phyloP scores from a whole-genome alignment of 805 yeast species.

The Hemisphaericaspora nanyangensis region DNA sequence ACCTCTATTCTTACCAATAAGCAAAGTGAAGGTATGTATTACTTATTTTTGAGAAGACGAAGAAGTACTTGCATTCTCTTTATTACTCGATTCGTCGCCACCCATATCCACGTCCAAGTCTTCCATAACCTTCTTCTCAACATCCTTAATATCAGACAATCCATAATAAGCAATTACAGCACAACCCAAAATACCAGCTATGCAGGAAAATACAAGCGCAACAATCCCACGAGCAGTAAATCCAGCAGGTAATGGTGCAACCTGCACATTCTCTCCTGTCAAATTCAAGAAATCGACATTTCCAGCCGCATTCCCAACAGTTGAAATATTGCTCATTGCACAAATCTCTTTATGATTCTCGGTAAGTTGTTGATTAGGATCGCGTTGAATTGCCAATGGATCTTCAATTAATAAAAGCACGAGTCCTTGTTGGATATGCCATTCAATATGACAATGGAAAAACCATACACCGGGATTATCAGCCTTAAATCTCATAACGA shows the following conservation, averaged over 20 bases:
- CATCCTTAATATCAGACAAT: conserved; percentile 69
- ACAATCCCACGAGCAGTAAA: conserved; percentile 95
- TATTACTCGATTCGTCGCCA: too few species aligned
- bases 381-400: conserved; percentile 47
- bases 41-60: too few species aligned
- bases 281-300: conserved; percentile 65
- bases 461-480: conserved; percentile 93
- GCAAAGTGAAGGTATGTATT: too few species aligned
- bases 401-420: conserved; percentile 71
- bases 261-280: conserved; percentile 71
- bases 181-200: conserved; percentile 83
- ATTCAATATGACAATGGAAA: conserved; percentile 88
- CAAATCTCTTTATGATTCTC: conserved; percentile 62
- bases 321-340: conserved; percentile 47
- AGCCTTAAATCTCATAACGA: conserved; percentile 70
- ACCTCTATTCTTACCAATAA: too few species aligned
- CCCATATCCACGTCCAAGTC: conserved; percentile 49
- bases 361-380: conserved; percentile 51
- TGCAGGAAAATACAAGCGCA: conserved; percentile 85
- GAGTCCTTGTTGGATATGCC: conserved; percentile 80
- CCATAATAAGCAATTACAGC: conserved; percentile 78
- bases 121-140: conserved; percentile 58
- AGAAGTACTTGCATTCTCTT: too few species aligned
- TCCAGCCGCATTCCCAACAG: conserved; percentile 85
- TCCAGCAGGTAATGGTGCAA: conserved; percentile 68